Evolutionary conservation across 306 rosid genomes (phyloP), one percentile per base, ranked within the genome.

Genomic region (Corylus avellana): DNA sequence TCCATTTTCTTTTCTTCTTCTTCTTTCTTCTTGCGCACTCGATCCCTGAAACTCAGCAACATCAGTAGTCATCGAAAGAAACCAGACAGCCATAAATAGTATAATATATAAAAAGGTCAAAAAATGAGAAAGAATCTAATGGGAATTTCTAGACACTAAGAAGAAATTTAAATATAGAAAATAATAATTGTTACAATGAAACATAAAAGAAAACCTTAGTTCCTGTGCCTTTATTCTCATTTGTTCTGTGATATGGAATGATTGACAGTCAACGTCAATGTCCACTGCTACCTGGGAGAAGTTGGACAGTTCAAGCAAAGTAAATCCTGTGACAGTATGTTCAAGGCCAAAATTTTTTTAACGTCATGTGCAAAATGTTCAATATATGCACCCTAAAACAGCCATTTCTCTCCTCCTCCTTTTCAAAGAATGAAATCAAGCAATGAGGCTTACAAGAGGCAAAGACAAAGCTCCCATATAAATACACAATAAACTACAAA

Each of bases 31-130:
- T 86, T 74, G 14, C 14, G 56, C 61, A 55, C 54, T 83, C 78
- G 84, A 75, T 86, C 86, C 83, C 98, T 91, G 47, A 71, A 85
- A 77, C 64, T 66, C 18, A 56, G 16, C n/a, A 80, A 73, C 48
- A 58, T 75, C 32, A 76, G 48, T 54, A 73, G 61, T 27, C 50
- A 74, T 55, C 42, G 5, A 59, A 62, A 70, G 73, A 42, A 68
- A n/a, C 11, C 1, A 44, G 48, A 12, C 18, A 53, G 25, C 57
- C 22, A 46, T 0, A 59, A 37, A 48, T 25, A 75, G 12, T 12
- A 62, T 29, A 12, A 62, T 29, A 62, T 13, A 62, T 12, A 62
- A 42, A 42, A 42, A 42, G 46, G 46, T 42, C 7, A 42, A 42
- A 42, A 5, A 42, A 42, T 42, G 46, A 5, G 29, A 59, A 11